These are phyloP conservation scores for Kazachstania psychrophila DNA, from an alignment of 805 yeast species.

Conservation along the genomic window DNA sequence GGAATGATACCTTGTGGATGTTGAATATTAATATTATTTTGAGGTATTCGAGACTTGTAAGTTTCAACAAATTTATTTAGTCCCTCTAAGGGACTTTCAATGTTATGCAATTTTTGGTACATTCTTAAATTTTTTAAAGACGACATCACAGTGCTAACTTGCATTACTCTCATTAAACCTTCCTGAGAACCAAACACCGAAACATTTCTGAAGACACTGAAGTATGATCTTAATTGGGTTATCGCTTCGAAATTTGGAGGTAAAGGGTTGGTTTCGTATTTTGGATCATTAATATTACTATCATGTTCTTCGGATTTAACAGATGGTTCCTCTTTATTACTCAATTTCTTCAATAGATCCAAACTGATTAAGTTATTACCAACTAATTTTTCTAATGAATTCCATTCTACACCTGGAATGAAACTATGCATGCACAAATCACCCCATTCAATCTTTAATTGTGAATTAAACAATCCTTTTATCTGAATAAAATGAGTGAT, in stretches of 20 bases:
- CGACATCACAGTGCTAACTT: slow-evolving; percentile 72
- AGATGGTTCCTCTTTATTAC: not conserved
- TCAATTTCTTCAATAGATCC: slow-evolving; percentile 16
- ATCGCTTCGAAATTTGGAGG: slow-evolving; percentile 13
- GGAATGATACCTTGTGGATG: not conserved
- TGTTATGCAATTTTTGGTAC: slow-evolving; percentile 40
- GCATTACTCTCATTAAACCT: slow-evolving; percentile 60
- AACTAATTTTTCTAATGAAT: slow-evolving; percentile 35
- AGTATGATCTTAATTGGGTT: slow-evolving; percentile 29
- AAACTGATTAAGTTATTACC: slow-evolving; percentile 20
- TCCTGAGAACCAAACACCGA: slow-evolving; percentile 56
- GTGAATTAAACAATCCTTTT: slow-evolving; percentile 53
- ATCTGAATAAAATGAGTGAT: slow-evolving; percentile 53
- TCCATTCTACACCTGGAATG: slow-evolving; percentile 39
- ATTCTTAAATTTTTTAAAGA: slow-evolving; percentile 58
- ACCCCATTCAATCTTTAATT: slow-evolving; percentile 60
- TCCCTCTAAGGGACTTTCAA: slow-evolving; percentile 47
- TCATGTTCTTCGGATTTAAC: not conserved
- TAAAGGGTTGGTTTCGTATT: not conserved
- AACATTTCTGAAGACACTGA: slow-evolving; percentile 39
- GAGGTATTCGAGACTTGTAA: not conserved
- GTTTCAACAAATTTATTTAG: slow-evolving; percentile 34
- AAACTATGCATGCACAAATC: slow-evolving; percentile 47
- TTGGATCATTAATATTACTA: not conserved
- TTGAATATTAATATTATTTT: not conserved